A percentile compares a stretch with the other conserved stretches of the same genome.
Evolutionary conservation across 2,329 filamentous ascomycete species (phyloP).

Genomic region (Colletotrichum tofieldiae): DNA sequence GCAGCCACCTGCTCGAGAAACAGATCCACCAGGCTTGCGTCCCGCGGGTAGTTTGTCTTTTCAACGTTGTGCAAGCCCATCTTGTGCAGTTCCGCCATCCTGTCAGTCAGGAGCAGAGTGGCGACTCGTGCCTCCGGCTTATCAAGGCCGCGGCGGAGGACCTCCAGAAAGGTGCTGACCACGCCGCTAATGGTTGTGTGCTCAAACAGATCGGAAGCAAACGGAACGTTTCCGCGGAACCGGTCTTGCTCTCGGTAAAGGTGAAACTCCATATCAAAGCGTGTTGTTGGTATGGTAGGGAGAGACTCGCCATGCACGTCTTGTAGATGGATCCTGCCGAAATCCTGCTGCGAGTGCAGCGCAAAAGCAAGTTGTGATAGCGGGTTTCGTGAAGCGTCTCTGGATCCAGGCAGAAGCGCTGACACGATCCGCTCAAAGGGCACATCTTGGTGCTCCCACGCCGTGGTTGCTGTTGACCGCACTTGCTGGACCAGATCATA

Average conservation of each 20-base stretch:
- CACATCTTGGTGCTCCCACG: constrained; percentile 18
- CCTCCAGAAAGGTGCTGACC: background rate
- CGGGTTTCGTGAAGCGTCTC: constrained; percentile 3
- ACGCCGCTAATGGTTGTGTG: background rate
- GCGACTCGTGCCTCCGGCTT: background rate
- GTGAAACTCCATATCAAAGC: constrained; percentile 13
- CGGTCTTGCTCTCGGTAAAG: constrained; percentile 3
- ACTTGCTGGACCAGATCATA: background rate
- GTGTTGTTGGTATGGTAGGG: background rate
- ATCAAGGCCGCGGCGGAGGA: constrained; percentile 17
- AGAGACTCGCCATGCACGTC: constrained; percentile 4
- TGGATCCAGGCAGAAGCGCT: constrained; percentile 1
- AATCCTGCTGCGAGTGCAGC: constrained; percentile 12
- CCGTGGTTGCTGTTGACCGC: background rate
- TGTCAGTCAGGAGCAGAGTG: background rate
- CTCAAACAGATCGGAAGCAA: constrained; percentile 9
- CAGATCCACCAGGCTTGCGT: background rate
- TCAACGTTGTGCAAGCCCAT: constrained; percentile 3
- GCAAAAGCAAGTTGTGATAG: constrained; percentile 10
- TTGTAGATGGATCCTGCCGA: constrained; percentile 1
- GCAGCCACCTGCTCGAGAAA: constrained; percentile 4
- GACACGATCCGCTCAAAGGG: constrained; percentile 15
- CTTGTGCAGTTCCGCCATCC: background rate
- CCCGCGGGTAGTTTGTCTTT: background rate
- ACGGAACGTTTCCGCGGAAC: constrained; percentile 6